Conservation (phyloP, 306 rosid species). For the Urtica urens region DNA sequence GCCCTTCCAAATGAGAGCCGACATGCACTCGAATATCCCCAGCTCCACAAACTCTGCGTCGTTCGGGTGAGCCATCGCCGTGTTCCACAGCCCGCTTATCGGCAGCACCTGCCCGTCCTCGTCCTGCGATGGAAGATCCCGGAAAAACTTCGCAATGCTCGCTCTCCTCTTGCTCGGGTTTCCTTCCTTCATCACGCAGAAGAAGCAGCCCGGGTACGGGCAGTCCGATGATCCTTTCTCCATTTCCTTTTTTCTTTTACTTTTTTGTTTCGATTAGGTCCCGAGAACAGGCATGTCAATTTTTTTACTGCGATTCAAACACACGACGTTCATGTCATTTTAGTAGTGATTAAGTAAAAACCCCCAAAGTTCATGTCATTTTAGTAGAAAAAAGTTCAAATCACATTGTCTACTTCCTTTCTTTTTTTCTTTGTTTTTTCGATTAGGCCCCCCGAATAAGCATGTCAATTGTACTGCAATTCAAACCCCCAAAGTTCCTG, state of each 20-base stretch:
- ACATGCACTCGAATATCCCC: constrained; percentile 95
- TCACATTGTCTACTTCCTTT: no score
- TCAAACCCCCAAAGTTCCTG: no score
- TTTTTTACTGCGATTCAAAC: no score
- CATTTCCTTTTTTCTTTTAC: constrained; percentile 31
- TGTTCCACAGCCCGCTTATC: constrained; percentile 98
- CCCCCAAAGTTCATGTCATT: no score
- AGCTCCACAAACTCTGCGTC: constrained; percentile 88
- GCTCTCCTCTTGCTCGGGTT: constrained; percentile 90
- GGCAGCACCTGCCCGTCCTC: constrained; percentile 99
- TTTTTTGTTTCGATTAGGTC: no score
- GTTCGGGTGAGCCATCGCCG: constrained; percentile 99
- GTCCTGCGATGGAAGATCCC: constrained; percentile 92
- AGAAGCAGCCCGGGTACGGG: constrained; percentile 98
- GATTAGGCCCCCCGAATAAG: no score
- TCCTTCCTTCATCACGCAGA: constrained; percentile 98
- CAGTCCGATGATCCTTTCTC: constrained; percentile 84
- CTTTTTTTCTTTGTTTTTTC: no score
- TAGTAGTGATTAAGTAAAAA: no score
- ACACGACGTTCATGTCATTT: no score
- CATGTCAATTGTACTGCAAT: no score
- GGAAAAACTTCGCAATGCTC: constrained; percentile 75
- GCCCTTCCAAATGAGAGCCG: constrained; percentile 93
- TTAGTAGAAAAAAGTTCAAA: no score
- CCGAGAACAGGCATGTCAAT: no score